Conservation (phyloP, 371 early-diverging fungal genomes). For the Mortierella sp. region DNA sequence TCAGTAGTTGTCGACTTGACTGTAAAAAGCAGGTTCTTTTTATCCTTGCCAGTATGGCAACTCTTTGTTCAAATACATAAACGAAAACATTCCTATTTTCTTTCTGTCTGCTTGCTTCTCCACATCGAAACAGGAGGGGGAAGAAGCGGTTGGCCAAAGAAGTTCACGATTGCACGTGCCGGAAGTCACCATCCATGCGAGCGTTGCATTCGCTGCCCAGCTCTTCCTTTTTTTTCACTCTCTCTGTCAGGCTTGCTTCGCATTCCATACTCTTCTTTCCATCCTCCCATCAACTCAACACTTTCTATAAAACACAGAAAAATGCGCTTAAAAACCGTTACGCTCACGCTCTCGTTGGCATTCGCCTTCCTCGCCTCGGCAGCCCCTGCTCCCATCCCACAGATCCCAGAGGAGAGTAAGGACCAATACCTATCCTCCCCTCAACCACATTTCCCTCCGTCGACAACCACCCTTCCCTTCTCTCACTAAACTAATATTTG, state of each 20-base stretch:
- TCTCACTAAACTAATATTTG: neutral
- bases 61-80: neutral
- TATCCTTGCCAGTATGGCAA: no score
- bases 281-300: neutral
- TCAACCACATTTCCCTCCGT: neutral
- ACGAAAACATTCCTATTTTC: neutral
- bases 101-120: no score
- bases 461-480: neutral
- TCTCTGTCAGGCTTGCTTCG: neutral
- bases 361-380: slow-evolving; percentile 16
- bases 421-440: neutral
- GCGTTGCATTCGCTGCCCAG: neutral
- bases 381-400: slow-evolving; percentile 35
- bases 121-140: no score
- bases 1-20: no score
- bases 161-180: no score
- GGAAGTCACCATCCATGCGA: neutral
- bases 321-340: slow-evolving; percentile 5
- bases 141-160: no score
- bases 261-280: neutral
- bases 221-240: neutral
- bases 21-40: slow-evolving; percentile 6
- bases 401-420: slow-evolving; percentile 18
- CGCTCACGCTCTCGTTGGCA: slow-evolving; percentile 15
- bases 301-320: neutral